Evolutionary conservation across 768 basidiomycete species (phyloP).

Genomic region (Cystoderma amianthinum): DNA sequence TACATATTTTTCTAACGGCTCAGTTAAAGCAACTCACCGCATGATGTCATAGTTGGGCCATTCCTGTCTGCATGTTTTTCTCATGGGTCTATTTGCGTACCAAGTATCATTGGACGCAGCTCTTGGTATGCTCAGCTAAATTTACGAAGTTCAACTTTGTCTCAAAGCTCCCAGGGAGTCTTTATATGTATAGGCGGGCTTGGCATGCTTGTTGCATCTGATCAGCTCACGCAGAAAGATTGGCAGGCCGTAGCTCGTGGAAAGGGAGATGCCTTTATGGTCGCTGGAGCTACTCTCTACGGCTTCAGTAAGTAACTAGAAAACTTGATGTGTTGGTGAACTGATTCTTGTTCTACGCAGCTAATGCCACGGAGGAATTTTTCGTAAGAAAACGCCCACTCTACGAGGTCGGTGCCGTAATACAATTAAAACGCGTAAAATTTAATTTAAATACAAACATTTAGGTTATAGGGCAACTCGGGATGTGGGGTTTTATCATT

Average conservation of each 20-base stretch:
- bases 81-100: conserved; percentile 80
- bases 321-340: neutral
- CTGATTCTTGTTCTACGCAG: conserved; percentile 25
- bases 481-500: conserved; percentile 79
- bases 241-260: conserved; percentile 58
- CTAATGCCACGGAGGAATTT: conserved; percentile 86
- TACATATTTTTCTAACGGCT: conserved; percentile 24
- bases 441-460: no score
- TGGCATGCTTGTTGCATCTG: conserved; percentile 74
- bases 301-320: conserved; percentile 61
- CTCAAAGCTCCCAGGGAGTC: conserved; percentile 43
- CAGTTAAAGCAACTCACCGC: neutral
- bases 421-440: no score
- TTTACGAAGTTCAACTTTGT: neutral
- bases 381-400: conserved; percentile 74
- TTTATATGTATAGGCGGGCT: conserved; percentile 69
- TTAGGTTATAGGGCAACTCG: conserved; percentile 77
- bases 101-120: conserved; percentile 78
- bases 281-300: conserved; percentile 79
- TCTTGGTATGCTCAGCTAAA: conserved; percentile 44
- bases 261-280: conserved; percentile 84
- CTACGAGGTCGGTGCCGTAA: conserved; percentile 49
- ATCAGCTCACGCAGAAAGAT: conserved; percentile 72
- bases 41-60: conserved; percentile 61
- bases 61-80: conserved; percentile 80